phyloP scores from a whole-genome alignment of 345 rosid genomes.

The Ceriops zippeliana region DNA sequence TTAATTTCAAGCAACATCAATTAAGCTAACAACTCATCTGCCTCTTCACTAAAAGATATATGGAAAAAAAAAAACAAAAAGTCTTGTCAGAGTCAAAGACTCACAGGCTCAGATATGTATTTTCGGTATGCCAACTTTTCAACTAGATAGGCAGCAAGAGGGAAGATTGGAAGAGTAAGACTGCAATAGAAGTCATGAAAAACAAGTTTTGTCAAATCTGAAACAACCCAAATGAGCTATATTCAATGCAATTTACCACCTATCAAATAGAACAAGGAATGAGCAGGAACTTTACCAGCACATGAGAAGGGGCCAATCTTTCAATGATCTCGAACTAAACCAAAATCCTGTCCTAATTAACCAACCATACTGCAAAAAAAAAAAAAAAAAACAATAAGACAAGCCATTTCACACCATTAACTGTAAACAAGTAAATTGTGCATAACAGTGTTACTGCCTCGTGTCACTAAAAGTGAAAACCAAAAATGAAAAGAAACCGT shows the following conservation, averaged over 20 bases:
- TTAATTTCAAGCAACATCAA: conserved; percentile 12
- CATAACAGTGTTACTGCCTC: not conserved
- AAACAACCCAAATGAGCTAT: not conserved
- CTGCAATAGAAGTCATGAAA: conserved; percentile 41
- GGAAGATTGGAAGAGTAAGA: conserved; percentile 74
- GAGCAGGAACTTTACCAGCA: conserved; percentile 62
- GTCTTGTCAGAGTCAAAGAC: conserved; percentile 19
- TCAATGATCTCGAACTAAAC: conserved; percentile 81
- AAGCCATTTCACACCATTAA: not conserved
- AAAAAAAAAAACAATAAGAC: conserved; percentile 10
- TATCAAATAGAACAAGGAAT: not conserved
- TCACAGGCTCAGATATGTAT: conserved; percentile 57
- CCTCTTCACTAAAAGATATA: not conserved
- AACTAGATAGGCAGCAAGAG: conserved; percentile 70
- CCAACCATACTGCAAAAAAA: conserved; percentile 84
- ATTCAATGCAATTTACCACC: not conserved
- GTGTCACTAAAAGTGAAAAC: not conserved
- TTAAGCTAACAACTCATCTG: not conserved
- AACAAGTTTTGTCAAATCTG: not conserved
- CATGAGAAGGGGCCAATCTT: conserved; percentile 99
- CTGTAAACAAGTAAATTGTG: not conserved
- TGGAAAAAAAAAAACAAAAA: not conserved
- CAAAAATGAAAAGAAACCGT: not conserved
- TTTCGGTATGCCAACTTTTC: conserved; percentile 69
- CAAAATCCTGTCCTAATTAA: conserved; percentile 82